Base-by-base conservation (phyloP, 495 filamentous ascomycete species). In the Penicillium flavigenum region DNA sequence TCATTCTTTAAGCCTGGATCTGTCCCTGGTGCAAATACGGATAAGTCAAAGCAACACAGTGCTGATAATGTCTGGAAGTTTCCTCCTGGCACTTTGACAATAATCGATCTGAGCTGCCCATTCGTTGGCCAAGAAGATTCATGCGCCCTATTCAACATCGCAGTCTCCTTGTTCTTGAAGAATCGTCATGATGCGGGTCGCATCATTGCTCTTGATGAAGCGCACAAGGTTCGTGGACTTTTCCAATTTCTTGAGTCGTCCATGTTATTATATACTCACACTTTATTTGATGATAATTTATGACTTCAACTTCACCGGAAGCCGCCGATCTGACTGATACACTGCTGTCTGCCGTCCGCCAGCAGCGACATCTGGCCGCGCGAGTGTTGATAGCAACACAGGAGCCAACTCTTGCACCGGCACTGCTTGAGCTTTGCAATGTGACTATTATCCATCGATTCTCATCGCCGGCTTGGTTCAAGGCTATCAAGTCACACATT, bases 381-480 rank as follows among this genome's bases (percentile, higher is more conserved):
- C 79, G 88, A 1, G 73, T 91, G 14, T 56, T 93, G 38, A 86
- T 92, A 31, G 83, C 89, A 0, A 93, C 90, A 0, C 88, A 94
- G 63, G 90, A 93, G 59, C 90, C 90, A 0, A 92, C 88, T 0
- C 83, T 93, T 41, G 87, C 86, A 0, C 81, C 83, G 0, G 70
- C 73, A 24, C 79, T 93, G 2, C 74, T 93, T 0, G 87, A 87
- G 56, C 77, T 93, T 7, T 90, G 83, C 66, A 86, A 81, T n/a
- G 73, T 87, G 19, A 89, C 86, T 0, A 80, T 93, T 54, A 82
- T 92, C 0, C 90, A 94, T 65, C 78, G 86, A 14, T 92, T 92
- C 61, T 84, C 79, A 0, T 87, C 83, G 2, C 88, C 88, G 0
- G 81, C 81, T 7, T 93, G 89, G 90, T 69, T 88, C 36, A 63